Conservation (phyloP, 176 grass and related monocot species). For the Eragrostis nindensis region DNA sequence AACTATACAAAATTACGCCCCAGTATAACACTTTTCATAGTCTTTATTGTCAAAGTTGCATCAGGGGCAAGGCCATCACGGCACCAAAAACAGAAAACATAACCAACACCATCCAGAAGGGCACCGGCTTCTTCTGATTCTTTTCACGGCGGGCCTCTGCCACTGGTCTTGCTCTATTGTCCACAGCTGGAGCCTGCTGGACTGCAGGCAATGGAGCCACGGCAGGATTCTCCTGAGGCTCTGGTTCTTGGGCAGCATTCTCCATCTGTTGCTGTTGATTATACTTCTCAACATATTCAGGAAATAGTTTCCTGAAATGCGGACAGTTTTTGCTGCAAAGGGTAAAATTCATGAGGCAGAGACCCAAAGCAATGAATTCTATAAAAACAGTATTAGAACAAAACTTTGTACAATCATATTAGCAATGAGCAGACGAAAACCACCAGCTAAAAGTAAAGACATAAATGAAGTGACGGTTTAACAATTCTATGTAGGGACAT, state of each 20-base stretch:
- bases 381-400: not conserved
- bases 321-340: constrained; percentile 88
- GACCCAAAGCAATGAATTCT: not conserved
- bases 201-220: constrained; percentile 40
- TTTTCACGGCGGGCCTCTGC: constrained; percentile 26
- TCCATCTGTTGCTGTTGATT: constrained; percentile 60
- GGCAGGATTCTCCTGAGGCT: constrained; percentile 41
- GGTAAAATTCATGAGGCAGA: not conserved
- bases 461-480: not conserved
- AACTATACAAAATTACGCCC: constrained; percentile 84
- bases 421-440: not conserved
- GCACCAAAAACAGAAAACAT: constrained; percentile 80
- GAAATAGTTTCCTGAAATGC: constrained; percentile 92
- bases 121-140: constrained; percentile 71
- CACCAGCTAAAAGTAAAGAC: not conserved
- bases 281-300: constrained; percentile 92
- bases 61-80: constrained; percentile 94
- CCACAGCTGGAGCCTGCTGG: constrained; percentile 33
- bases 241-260: constrained; percentile 37
- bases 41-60: constrained; percentile 79
- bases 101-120: constrained; percentile 87
- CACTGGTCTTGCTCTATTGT: constrained; percentile 29
- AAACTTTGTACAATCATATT: not conserved
- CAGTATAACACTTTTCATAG: constrained; percentile 24
- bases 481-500: not conserved